Evolutionary conservation across 257 asterid species (phyloP).

Genomic region (Anisodus acutangulus): DNA sequence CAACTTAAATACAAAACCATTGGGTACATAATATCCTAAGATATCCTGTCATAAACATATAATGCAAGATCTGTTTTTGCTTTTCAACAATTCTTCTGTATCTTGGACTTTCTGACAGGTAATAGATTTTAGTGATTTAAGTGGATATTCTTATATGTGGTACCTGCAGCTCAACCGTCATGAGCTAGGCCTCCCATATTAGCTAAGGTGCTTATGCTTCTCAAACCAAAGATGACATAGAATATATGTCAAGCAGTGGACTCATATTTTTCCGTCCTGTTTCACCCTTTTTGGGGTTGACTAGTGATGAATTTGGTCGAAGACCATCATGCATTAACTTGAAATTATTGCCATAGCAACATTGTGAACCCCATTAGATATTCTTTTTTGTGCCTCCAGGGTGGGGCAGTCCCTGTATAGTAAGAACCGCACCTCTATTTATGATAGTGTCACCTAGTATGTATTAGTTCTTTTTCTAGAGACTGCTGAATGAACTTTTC

Average conservation of each 20-base stretch:
- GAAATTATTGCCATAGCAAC: neutral
- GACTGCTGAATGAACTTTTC: neutral
- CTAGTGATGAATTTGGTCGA: neutral
- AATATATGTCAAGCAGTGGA: neutral
- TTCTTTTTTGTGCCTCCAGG: neutral
- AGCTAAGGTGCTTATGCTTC: neutral
- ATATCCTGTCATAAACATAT: neutral
- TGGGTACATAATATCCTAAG: neutral
- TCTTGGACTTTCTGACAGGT: neutral
- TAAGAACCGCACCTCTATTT: neutral
- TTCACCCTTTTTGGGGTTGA: neutral
- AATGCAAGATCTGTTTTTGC: neutral
- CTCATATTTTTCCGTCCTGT: neutral
- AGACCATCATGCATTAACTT: neutral
- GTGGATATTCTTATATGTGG: slow-evolving; percentile 12
- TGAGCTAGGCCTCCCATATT: neutral
- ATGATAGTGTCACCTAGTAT: slow-evolving; percentile 5
- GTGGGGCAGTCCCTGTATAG: slow-evolving; percentile 17
- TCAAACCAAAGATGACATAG: neutral
- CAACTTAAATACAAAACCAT: neutral
- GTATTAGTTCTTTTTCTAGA: slow-evolving; percentile 15
- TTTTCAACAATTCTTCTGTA: neutral
- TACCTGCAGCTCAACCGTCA: neutral
- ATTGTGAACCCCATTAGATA: neutral
- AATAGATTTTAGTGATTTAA: neutral